Base-by-base conservation (phyloP, 2,329 filamentous ascomycete genomes). In the Xylaria sp. region DNA sequence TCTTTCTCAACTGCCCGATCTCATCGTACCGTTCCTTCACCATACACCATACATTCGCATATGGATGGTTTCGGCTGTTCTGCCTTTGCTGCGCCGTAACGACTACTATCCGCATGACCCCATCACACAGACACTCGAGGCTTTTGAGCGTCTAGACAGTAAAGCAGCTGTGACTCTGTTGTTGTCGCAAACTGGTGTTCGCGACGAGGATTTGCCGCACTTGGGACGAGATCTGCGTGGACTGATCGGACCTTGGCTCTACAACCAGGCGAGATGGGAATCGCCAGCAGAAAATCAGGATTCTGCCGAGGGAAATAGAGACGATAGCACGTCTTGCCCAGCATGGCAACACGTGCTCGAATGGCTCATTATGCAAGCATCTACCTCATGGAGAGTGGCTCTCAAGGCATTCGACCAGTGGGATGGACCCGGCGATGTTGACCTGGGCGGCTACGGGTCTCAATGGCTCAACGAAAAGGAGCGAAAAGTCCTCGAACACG, bases 171-270 rank as follows among this genome's bases (percentile, higher is more conserved):
- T 90, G 11, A 77, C 82, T 9, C 74, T 85, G 52, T 77, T 92
- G 34, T 76, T 93, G 4, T 81, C 81, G 6, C 80, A 82, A 57
- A 85, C 83, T 1, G 79, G 78, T 30, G 60, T 67, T 19, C 68
- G 68, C 13, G 72, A 79, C 35, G 74, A 76, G 46, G 73, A 76
- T 2, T 62, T 75, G 16, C 60, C 66, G 1, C 70, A 77, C 44
- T 70, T 87, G 52, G 85, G 83, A 1, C 81, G 88, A 59, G 88
- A 92, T 69, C 69, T 92, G 58, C 83, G 83, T 63, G 83, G 86
- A 0, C 70, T 92, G 44, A 75, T 92, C 54, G 86, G 85, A 0
- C 89, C 90, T 1, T 93, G 89, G 89, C 76, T 92, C 53, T 85
- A 88, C 67, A 85, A 84, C 51, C 79, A 85, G 54, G 79, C 74